Percentiles rank a stretch among this genome's conserved stretches.
These are phyloP conservation scores for Gossypium lobatum DNA, from an alignment of 441 rosid species.

Conservation along the genomic window DNA sequence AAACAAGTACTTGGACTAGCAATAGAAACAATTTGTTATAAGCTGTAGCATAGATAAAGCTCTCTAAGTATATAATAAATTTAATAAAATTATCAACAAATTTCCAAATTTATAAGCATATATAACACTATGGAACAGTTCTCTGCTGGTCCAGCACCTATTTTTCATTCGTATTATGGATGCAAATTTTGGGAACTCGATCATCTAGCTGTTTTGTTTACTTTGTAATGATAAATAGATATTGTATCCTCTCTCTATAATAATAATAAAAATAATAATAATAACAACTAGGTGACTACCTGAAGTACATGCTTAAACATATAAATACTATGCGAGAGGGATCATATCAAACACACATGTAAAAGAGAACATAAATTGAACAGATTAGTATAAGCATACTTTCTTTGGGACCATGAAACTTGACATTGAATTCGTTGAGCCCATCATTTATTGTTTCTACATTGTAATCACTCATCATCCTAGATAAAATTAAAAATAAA, in stretches of 20 bases:
- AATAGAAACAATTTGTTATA: slow-evolving; percentile 7
- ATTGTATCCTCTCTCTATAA: not conserved
- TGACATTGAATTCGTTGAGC: slow-evolving; percentile 66
- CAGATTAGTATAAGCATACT: slow-evolving; percentile 29
- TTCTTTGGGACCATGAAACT: slow-evolving; percentile 75
- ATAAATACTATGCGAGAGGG: not conserved
- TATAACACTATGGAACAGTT: not conserved
- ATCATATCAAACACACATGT: not conserved
- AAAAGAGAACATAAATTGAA: not conserved
- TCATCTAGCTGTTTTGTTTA: not conserved
- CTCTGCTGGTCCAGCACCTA: not conserved
- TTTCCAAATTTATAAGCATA: not conserved
- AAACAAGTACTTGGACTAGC: not conserved
- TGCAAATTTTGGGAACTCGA: not conserved
- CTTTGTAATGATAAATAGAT: not conserved
- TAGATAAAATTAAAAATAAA: slow-evolving; percentile 24
- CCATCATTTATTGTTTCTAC: slow-evolving; percentile 75
- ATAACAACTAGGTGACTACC: not conserved
- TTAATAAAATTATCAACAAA: not conserved
- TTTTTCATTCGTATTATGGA: not conserved
- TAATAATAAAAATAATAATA: not conserved
- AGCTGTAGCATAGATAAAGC: not conserved
- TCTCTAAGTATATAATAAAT: not conserved
- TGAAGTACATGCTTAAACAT: not conserved
- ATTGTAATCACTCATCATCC: slow-evolving; percentile 78